A percentile compares a stretch with the other conserved stretches of the same genome.
phyloP scores from a whole-genome alignment of 805 yeast species.

The Candida methanosorbosa region DNA sequence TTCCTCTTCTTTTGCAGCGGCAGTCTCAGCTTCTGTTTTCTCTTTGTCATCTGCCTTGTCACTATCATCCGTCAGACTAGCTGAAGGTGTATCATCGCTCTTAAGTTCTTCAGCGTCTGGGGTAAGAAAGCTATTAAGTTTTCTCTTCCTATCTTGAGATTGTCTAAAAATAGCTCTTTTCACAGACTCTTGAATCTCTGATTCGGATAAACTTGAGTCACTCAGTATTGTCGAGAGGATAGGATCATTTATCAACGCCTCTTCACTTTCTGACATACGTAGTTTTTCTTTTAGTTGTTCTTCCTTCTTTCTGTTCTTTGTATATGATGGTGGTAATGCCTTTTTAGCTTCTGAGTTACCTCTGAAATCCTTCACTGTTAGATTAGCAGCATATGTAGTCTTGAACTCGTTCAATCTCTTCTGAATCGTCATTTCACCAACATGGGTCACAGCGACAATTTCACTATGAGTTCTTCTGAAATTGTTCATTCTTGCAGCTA shows the following conservation, averaged over 20 bases:
- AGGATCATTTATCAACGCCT: conserved; percentile 31
- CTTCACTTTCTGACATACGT: conserved; percentile 26
- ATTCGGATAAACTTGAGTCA: conserved; percentile 36
- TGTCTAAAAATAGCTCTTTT: conserved; percentile 21
- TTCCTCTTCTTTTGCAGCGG: no score
- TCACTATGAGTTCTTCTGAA: conserved; percentile 87
- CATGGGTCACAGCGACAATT: conserved; percentile 90
- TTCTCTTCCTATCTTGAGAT: conserved; percentile 14
- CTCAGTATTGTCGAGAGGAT: conserved; percentile 33
- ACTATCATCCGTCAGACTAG: conserved; percentile 1
- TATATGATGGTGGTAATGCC: conserved; percentile 79
- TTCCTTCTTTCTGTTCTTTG: conserved; percentile 47
- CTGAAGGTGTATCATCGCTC: conserved; percentile 2
- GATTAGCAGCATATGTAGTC: conserved; percentile 60
- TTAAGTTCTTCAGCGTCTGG: conserved; percentile 4
- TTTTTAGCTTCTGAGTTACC: conserved; percentile 17
- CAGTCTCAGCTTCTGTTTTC: conserved; percentile 1
- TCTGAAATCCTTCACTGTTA: conserved; percentile 72
- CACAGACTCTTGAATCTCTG: conserved; percentile 29
- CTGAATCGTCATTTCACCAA: conserved; percentile 91
- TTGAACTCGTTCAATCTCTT: conserved; percentile 83
- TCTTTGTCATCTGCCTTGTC: conserved; percentile 13
- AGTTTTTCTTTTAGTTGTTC: conserved; percentile 20
- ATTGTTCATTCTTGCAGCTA: conserved; percentile 97
- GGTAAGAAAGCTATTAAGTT: conserved; percentile 7